Evolutionary conservation across 257 asterid genomes (phyloP).

Genomic region (Rauvolfia tetraphylla): DNA sequence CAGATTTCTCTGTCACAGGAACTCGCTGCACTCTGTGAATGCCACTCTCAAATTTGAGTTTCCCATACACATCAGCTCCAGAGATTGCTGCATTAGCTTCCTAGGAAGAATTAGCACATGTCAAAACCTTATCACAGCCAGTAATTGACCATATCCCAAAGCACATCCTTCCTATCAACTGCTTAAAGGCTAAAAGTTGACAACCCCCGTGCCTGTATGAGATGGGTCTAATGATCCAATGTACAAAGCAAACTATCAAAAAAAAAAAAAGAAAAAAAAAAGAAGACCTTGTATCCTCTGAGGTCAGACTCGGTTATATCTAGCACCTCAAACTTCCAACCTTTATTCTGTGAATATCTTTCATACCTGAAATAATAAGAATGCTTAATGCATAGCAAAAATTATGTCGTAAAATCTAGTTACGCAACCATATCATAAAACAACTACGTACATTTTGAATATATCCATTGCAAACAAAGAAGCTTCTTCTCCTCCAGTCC

Average conservation of each 20-base stretch:
- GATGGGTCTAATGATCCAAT: background rate
- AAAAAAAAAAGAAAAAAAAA: constrained; percentile 2
- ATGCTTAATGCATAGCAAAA: constrained; percentile 17
- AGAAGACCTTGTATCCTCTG: constrained; percentile 81
- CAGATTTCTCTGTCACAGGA: constrained; percentile 90
- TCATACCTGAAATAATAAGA: constrained; percentile 63
- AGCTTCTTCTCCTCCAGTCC: constrained; percentile 97
- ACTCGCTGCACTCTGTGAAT: constrained; percentile 97
- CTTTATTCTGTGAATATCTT: constrained; percentile 63
- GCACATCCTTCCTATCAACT: constrained; percentile 2
- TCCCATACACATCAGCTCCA: constrained; percentile 88
- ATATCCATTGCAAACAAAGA: constrained; percentile 95
- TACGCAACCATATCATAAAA: constrained; percentile 6
- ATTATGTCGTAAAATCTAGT: constrained; percentile 2
- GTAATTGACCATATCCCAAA: constrained; percentile 15
- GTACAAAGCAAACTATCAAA: background rate
- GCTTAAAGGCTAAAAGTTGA: background rate
- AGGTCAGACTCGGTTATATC: constrained; percentile 73
- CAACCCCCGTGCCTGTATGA: background rate
- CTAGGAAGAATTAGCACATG: constrained; percentile 34
- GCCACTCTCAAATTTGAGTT: constrained; percentile 95
- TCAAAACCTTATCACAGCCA: constrained; percentile 10
- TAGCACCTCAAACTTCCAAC: constrained; percentile 89
- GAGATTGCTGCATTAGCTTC: constrained; percentile 94
- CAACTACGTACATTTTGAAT: constrained; percentile 63